Evolutionary conservation across 768 basidiomycete species (phyloP).

Genomic region (Kwoniella mangroviensis): DNA sequence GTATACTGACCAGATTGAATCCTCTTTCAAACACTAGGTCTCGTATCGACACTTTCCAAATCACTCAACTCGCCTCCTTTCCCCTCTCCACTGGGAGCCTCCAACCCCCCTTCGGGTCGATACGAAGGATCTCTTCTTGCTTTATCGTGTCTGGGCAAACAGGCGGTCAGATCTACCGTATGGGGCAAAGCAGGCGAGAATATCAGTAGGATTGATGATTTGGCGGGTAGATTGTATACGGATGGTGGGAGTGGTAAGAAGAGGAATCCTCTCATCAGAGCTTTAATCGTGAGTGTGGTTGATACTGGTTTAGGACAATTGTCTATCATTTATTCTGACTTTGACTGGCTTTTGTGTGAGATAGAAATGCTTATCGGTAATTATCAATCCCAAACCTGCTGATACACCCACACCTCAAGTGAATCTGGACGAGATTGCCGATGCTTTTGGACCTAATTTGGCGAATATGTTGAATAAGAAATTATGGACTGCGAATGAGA

Average conservation of each 20-base stretch:
- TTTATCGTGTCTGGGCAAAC: conserved; percentile 79
- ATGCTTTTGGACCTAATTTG: conserved; percentile 36
- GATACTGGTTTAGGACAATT: background rate
- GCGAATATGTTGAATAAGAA: conserved; percentile 37
- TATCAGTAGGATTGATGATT: conserved; percentile 51
- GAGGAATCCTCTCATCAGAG: conserved; percentile 38
- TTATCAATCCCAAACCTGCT: conserved; percentile 32
- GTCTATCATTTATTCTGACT: too few species aligned
- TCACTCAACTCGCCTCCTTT: conserved; percentile 64
- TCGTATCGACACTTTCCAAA: conserved; percentile 90
- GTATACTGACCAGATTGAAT: background rate
- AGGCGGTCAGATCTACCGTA: conserved; percentile 55
- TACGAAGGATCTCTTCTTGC: conserved; percentile 89
- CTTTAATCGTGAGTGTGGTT: conserved; percentile 24
- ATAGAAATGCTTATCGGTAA: conserved; percentile 8
- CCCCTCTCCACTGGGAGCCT: conserved; percentile 47
- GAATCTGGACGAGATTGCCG: conserved; percentile 23
- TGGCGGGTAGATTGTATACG: conserved; percentile 45
- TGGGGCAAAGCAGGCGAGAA: conserved; percentile 44
- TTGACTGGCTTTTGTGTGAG: background rate
- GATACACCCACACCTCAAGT: conserved; percentile 13
- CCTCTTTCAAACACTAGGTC: conserved; percentile 63
- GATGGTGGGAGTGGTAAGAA: conserved; percentile 26
- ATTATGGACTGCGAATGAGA: conserved; percentile 38
- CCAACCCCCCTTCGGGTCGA: conserved; percentile 65